These are phyloP conservation scores for Phytophthora kernoviae DNA, from an alignment of 352 stramenopile species.

Conservation along the genomic window DNA sequence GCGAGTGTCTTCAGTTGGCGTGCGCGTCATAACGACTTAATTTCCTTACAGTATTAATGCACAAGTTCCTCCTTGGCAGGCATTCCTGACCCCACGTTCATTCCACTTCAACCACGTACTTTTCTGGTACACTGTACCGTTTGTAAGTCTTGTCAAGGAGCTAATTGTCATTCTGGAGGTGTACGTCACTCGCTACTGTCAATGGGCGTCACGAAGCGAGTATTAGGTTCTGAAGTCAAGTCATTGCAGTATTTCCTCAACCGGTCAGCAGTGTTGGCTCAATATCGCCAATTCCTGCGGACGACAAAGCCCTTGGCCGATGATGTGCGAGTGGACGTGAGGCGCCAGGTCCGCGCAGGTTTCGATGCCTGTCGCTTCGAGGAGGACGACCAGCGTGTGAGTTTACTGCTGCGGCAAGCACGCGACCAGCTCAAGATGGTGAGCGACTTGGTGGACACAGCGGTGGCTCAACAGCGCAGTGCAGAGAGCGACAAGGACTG, in stretches of 20 bases:
- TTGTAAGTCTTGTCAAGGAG: background rate
- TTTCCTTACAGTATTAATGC: background rate
- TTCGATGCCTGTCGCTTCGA: constrained; percentile 60
- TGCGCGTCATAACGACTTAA: constrained; percentile 71
- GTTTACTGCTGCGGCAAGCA: constrained; percentile 53
- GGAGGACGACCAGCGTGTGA: constrained; percentile 57
- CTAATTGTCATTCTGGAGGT: constrained; percentile 18
- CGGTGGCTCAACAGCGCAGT: constrained; percentile 52
- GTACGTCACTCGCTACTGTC: background rate
- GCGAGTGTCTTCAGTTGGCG: constrained; percentile 67
- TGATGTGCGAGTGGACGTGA: constrained; percentile 56
- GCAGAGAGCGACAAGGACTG: constrained; percentile 12
- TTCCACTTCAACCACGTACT: constrained; percentile 7
- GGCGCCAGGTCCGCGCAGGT: constrained; percentile 59
- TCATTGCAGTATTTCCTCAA: constrained; percentile 83
- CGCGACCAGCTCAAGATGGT: constrained; percentile 75
- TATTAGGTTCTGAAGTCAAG: constrained; percentile 47
- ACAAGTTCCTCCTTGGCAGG: background rate
- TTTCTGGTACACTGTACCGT: constrained; percentile 1
- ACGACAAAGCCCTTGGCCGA: constrained; percentile 52
- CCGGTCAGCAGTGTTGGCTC: constrained; percentile 55
- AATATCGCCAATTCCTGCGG: constrained; percentile 72
- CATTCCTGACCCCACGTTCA: background rate
- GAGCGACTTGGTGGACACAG: constrained; percentile 67
- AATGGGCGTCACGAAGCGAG: constrained; percentile 31